Base-by-base conservation (phyloP, 2,329 filamentous ascomycete genomes). In the Alternaria sp. region DNA sequence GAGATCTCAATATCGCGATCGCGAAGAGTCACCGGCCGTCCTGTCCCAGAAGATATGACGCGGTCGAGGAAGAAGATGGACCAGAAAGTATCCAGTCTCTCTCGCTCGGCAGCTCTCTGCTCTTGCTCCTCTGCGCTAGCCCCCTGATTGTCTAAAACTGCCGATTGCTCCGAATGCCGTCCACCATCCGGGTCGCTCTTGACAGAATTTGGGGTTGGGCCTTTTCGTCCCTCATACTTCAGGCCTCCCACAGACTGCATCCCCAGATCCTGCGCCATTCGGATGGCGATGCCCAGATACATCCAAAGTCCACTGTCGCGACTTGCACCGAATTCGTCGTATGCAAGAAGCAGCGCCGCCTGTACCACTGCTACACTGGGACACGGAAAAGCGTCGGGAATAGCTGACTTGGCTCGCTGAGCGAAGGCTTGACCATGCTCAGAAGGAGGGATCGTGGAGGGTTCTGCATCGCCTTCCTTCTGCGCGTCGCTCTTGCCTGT, bases 261-360 rank as follows among this genome's bases (percentile, higher is more conserved):
- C 0, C 94, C 93, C 10, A 97, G 80, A 73, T 94, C 91, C 64
- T 92, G 87, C 0, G 90, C 90, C 88, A 94, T 92, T 5, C 93
- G 89, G 64, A 97, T 97, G 0, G 93, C 90, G 55, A 95, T 90
- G 0, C 93, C 94, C 2, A 97, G 84, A 75, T 96, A 97, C 93
- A 97, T 96, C 93, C 94, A 97, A 7, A 97, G 80, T 0, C 93
- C 92, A 76, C 93, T 96, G 74, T 97, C 94, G 71, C 94, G 92
- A 68, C 93, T 92, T 11, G 92, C 92, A 1, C 93, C 94, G 70
- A 97, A 97, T 46, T 94, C 91, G 69, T 96, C 93, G 74, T 97
- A 97, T 0, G 93, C 93, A 80, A 97, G 87, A 26, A 97, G 82
- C 11, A 97, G 81, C 53, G 91, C 94, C 1, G 93, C 92, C 72